Conservation (phyloP, 257 asterid species). For the Forsythia viridissima region DNA sequence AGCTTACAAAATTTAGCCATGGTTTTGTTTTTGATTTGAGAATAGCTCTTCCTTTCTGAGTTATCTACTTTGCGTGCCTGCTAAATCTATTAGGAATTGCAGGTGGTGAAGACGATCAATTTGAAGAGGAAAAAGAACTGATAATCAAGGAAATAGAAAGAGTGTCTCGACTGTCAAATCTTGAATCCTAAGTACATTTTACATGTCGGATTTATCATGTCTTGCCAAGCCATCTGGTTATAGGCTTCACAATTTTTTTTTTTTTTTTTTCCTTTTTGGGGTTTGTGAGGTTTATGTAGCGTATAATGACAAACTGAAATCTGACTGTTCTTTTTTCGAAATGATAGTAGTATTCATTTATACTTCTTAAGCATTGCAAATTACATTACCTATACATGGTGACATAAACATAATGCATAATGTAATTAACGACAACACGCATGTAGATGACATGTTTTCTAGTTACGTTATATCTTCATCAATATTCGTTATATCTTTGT, state of each 20-base stretch:
- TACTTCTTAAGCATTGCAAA: neutral
- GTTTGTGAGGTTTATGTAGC: neutral
- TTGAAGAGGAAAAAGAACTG: conserved; percentile 91
- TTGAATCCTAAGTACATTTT: conserved; percentile 49
- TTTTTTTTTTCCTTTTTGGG: neutral
- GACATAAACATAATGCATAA: neutral
- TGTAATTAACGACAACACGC: neutral
- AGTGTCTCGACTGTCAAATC: conserved; percentile 59
- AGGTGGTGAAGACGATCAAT: conserved; percentile 93
- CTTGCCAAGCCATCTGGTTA: neutral
- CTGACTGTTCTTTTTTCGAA: neutral
- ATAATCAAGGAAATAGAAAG: conserved; percentile 86
- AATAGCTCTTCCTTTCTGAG: neutral
- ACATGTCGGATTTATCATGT: neutral
- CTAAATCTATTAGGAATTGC: conserved; percentile 26
- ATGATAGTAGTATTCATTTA: neutral
- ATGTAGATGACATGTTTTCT: neutral
- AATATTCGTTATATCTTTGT: too few relatives aligned
- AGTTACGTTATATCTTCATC: too few relatives aligned
- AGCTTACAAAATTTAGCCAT: neutral
- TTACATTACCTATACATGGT: too few relatives aligned
- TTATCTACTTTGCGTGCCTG: conserved; percentile 11
- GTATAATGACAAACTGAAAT: neutral
- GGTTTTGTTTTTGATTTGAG: conserved; percentile 6
- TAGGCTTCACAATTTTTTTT: neutral